Evolutionary conservation across 805 yeast species (phyloP).

Genomic region (Teunomyces barrocoloradensis): DNA sequence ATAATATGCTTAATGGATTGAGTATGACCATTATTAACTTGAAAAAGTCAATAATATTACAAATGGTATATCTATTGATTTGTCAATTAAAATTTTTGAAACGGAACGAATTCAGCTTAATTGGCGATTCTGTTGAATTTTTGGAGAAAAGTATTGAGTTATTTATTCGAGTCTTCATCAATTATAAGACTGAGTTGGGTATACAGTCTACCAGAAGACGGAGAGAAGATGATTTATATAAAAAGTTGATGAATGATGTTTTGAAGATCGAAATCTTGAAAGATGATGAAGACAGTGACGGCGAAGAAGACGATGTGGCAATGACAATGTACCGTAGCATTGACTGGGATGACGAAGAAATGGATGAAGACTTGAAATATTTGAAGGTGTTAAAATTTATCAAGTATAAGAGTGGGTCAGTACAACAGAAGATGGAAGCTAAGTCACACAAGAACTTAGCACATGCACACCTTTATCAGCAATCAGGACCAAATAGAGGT

Average conservation of each 20-base stretch:
- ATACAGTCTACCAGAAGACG: constrained; percentile 18
- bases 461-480: not conserved
- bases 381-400: constrained; percentile 41
- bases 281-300: constrained; percentile 23
- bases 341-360: constrained; percentile 48
- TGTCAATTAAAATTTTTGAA: constrained; percentile 38
- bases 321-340: constrained; percentile 23
- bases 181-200: constrained; percentile 28
- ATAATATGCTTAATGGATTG: constrained; percentile 40
- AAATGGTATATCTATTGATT: constrained; percentile 41
- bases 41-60: constrained; percentile 40
- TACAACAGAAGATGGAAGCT: constrained; percentile 6
- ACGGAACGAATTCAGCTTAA: constrained; percentile 16
- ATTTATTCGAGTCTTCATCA: constrained; percentile 37
- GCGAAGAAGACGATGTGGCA: constrained; percentile 29
- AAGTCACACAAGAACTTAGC: not conserved
- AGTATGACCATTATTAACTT: constrained; percentile 43
- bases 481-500: not conserved
- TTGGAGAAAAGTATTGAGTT: constrained; percentile 28
- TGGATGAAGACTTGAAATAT: constrained; percentile 47
- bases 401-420: constrained; percentile 31
- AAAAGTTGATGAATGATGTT: constrained; percentile 38
- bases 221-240: constrained; percentile 37
- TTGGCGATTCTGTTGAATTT: constrained; percentile 18
- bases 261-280: constrained; percentile 31